phyloP scores from a whole-genome alignment of 495 filamentous ascomycete genomes.

The Chaetomidium leptoderma region DNA sequence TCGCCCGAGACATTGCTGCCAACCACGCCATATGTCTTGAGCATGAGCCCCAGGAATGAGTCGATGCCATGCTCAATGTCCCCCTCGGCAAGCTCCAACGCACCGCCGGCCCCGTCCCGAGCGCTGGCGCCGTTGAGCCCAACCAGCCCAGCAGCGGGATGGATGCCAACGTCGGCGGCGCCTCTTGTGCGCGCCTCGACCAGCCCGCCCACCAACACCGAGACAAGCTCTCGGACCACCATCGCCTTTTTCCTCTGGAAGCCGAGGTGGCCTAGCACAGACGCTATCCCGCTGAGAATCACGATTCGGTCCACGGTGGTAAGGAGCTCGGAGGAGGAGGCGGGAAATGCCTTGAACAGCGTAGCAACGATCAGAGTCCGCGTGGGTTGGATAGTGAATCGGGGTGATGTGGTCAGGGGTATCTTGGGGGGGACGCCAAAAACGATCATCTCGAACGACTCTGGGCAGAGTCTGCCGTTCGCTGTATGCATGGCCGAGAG shows the following conservation, averaged over 20 bases:
- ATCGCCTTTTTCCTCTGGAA: slow-evolving; percentile 83
- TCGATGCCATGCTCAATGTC: slow-evolving; percentile 72
- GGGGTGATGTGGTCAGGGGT: slow-evolving; percentile 39
- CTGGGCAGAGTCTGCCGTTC: slow-evolving; percentile 62
- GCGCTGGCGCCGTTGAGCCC: slow-evolving; percentile 52
- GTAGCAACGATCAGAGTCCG: slow-evolving; percentile 66
- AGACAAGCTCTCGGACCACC: slow-evolving; percentile 75
- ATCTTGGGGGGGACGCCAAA: slow-evolving; percentile 34
- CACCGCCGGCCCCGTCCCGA: slow-evolving; percentile 44
- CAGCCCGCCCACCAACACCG: slow-evolving; percentile 74
- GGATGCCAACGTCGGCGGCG: slow-evolving; percentile 90
- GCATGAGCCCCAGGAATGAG: slow-evolving; percentile 45
- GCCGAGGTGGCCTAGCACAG: slow-evolving; percentile 69
- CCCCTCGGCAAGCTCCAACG: slow-evolving; percentile 67
- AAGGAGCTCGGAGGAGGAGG: slow-evolving; percentile 56
- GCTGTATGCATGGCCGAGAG: slow-evolving; percentile 65
- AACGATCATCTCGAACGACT: slow-evolving; percentile 64
- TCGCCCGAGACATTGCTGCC: slow-evolving; percentile 19
- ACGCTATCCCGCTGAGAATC: slow-evolving; percentile 81
- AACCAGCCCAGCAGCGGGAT: slow-evolving; percentile 80
- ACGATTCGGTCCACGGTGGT: slow-evolving; percentile 65
- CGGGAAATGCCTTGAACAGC: slow-evolving; percentile 69
- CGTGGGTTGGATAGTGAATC: slow-evolving; percentile 48
- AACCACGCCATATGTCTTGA: slow-evolving; percentile 49
- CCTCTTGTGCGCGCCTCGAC: slow-evolving; percentile 90